Conservation (phyloP, 108 stramenopile genomes). For the Cyclostephanos tholiformis region DNA sequence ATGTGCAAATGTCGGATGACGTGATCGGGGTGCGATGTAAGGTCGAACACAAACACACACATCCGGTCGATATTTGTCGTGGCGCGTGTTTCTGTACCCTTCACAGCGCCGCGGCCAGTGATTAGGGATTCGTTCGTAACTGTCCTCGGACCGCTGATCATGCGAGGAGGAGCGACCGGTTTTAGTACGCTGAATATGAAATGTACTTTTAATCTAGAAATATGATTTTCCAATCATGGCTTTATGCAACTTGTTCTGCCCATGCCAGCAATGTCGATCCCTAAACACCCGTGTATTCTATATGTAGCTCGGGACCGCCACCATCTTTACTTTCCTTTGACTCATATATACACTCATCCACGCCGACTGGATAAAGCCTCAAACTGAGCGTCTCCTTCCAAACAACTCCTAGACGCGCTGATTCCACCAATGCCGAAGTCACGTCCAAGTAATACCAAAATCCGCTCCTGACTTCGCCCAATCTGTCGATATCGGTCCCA, state of each 20-base stretch:
- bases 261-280: too few species aligned
- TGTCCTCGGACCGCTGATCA: too few species aligned
- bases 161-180: background rate
- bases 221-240: background rate
- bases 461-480: conserved; percentile 20
- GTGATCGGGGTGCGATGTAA: too few species aligned
- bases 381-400: conserved; percentile 18
- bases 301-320: conserved; percentile 30
- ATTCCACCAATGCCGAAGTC: conserved; percentile 8
- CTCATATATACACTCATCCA: conserved; percentile 37
- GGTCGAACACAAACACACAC: too few species aligned
- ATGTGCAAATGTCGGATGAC: too few species aligned
- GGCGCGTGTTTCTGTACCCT: too few species aligned
- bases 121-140: too few species aligned
- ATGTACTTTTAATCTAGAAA: background rate
- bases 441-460: conserved; percentile 39
- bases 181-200: too few species aligned
- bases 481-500: conserved; percentile 32
- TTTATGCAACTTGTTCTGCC: background rate
- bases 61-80: too few species aligned
- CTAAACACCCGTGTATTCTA: conserved; percentile 21
- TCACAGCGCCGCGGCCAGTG: too few species aligned
- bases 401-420: background rate
- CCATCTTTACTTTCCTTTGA: conserved; percentile 37
- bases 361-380: conserved; percentile 33